Evolutionary conservation across 108 stramenopile genomes (phyloP), one percentile per base, ranked within the genome.

Genomic region (Mediolabrus comicus): DNA sequence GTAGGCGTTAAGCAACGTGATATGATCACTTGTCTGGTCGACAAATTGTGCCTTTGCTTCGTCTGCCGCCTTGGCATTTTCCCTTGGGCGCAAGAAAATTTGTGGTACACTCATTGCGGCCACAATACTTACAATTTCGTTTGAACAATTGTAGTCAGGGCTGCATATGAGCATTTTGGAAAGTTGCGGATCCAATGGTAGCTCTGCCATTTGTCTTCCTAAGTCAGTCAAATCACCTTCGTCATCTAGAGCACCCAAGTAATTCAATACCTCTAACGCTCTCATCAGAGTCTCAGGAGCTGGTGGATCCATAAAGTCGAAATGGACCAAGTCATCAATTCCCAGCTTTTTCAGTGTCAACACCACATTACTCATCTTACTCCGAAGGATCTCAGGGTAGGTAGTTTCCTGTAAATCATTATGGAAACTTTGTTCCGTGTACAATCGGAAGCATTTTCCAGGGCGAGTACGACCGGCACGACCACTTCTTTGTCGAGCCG

Each of bases 291-390:
- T 99, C 69, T 99, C 98, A 3, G 98, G 97, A 2, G 99, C 98
- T 6, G 99, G 99, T 53, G 99, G 99, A 72, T 99, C 99, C 96
- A 99, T 96, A 67, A 98, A 99, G 80, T 99, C 98, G 67, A 99
- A 99, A 71, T 98, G 97, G 0, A 99, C 98, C 51, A 99, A 80
- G 68, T 99, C 97, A 49, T 98, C 95, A 67, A 99, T 98, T 14
- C 96, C 98, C 3, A 99, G 76, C 74, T 99, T 98, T 59, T 97
- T 94, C 61, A 99, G 74, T 16, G 98, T 99, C 76, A 99, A 82
- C 6, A 99, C 97, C 5, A 95, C 94, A 62, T 83, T 96, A 53
- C 81, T 82, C 90, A 97, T 93, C 83, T 96, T 94, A 6, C 89
- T 92, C 49, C 98, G 79, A 14, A 99, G 72, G 57, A 99, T 99